These are phyloP conservation scores for Mariannaea elegans DNA, from an alignment of 2,329 filamentous ascomycete species.

Conservation along the genomic window DNA sequence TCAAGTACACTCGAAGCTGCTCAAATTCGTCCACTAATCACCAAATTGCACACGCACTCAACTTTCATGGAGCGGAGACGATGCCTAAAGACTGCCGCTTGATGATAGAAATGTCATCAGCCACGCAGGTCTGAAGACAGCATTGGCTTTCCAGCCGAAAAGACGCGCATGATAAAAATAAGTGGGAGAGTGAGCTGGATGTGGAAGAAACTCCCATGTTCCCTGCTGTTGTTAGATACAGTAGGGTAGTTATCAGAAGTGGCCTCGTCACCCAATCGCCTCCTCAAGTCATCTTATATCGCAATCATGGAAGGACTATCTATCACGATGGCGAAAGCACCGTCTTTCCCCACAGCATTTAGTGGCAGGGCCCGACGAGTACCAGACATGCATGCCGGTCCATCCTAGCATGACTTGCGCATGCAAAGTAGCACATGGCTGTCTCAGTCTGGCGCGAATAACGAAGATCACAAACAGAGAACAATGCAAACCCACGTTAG, in stretches of 20 bases:
- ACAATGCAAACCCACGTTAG: constrained; percentile 19
- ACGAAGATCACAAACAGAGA: constrained; percentile 30
- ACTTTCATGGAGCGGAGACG: not conserved
- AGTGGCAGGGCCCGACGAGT: not conserved
- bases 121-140: not conserved
- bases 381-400: not conserved
- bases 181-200: constrained; percentile 7
- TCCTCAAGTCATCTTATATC: not conserved
- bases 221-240: not conserved
- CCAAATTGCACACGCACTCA: constrained; percentile 1
- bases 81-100: too few relatives aligned
- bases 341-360: not conserved
- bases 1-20: not conserved
- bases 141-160: not conserved
- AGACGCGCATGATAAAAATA: constrained; percentile 24
- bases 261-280: constrained; percentile 13
- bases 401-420: constrained; percentile 6
- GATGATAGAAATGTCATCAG: not conserved
- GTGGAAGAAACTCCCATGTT: constrained; percentile 10
- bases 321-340: not conserved
- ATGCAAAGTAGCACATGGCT: constrained; percentile 31
- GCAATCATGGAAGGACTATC: too few relatives aligned
- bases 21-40: constrained; percentile 7
- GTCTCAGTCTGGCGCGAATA: constrained; percentile 25
- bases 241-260: not conserved